A percentile compares a stretch with the other conserved stretches of the same genome.
These are phyloP conservation scores for Rhododendron griersonianum DNA, from an alignment of 148 eudicot genomes.

Conservation along the genomic window DNA sequence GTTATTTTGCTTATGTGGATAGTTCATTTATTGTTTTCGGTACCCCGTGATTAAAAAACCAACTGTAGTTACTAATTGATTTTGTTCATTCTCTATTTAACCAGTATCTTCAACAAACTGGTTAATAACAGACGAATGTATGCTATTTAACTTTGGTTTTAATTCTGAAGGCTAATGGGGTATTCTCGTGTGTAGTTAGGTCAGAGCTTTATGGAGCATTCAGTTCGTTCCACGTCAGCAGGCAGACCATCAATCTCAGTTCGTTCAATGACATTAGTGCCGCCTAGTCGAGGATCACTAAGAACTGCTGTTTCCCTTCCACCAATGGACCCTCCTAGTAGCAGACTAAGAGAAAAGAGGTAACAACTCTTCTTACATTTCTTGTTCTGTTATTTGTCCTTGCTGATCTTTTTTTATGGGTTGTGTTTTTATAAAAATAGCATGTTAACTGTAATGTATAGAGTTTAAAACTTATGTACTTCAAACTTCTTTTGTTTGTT, in stretches of 20 bases:
- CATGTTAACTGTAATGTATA: neutral
- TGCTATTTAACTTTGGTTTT: neutral
- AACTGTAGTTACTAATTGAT: neutral
- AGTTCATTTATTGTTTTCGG: neutral
- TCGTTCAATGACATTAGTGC: conserved; percentile 45
- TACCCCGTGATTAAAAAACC: neutral
- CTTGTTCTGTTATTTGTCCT: neutral
- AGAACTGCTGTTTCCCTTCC: conserved; percentile 58
- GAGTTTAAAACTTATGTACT: neutral
- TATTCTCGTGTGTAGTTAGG: conserved; percentile 62
- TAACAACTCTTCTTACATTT: conserved; percentile 10
- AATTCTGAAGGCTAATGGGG: conserved; percentile 10
- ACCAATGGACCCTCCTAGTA: conserved; percentile 64
- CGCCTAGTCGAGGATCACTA: conserved; percentile 45
- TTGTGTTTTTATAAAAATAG: neutral
- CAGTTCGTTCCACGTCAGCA: conserved; percentile 86
- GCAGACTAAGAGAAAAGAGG: conserved; percentile 64
- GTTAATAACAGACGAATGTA: neutral
- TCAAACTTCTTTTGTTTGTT: neutral
- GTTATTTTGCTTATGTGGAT: neutral
- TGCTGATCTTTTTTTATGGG: neutral
- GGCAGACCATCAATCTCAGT: conserved; percentile 72
- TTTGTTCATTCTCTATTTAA: neutral
- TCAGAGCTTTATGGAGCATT: conserved; percentile 71
- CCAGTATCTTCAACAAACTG: neutral